Evolutionary conservation across 352 stramenopile genomes (phyloP).

Genomic region (Bremia lactucae): DNA sequence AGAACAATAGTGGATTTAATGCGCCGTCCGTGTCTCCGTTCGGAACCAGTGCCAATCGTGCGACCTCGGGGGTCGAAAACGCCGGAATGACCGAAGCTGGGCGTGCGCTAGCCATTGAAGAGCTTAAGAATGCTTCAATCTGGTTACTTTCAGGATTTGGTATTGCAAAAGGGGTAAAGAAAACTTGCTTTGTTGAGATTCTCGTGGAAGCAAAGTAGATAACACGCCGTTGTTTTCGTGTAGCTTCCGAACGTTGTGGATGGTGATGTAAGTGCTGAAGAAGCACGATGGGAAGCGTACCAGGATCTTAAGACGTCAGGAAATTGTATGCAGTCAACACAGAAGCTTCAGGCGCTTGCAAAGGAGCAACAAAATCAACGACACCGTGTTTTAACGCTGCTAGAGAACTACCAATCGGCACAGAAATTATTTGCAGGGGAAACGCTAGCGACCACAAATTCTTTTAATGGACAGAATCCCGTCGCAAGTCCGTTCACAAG

Average conservation of each 20-base stretch:
- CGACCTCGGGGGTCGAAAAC: background rate
- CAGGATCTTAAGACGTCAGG: conserved; percentile 42
- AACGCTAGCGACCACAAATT: conserved; percentile 12
- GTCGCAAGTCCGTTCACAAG: conserved; percentile 14
- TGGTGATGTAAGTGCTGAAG: conserved; percentile 51
- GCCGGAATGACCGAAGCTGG: conserved; percentile 35
- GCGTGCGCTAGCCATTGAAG: conserved; percentile 39
- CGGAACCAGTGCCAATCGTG: conserved; percentile 4
- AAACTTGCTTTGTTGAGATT: background rate
- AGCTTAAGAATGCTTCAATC: conserved; percentile 37
- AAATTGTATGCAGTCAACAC: conserved; percentile 26
- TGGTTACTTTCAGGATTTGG: conserved; percentile 61
- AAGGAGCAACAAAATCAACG: conserved; percentile 41
- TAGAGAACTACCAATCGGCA: conserved; percentile 40
- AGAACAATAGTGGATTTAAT: conserved; percentile 6
- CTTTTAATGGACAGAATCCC: conserved; percentile 12
- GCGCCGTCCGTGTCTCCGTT: conserved; percentile 13
- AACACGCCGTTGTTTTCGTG: background rate
- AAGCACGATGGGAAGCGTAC: conserved; percentile 51
- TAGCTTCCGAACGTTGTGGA: conserved; percentile 46
- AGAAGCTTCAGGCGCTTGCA: conserved; percentile 29
- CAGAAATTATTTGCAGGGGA: conserved; percentile 51
- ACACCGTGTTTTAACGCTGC: conserved; percentile 31
- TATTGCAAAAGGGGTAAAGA: conserved; percentile 50
- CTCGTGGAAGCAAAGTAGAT: background rate